Evolutionary conservation across 192 early-diverging fungal genomes (phyloP).

Genomic region (Coemansia sp.): DNA sequence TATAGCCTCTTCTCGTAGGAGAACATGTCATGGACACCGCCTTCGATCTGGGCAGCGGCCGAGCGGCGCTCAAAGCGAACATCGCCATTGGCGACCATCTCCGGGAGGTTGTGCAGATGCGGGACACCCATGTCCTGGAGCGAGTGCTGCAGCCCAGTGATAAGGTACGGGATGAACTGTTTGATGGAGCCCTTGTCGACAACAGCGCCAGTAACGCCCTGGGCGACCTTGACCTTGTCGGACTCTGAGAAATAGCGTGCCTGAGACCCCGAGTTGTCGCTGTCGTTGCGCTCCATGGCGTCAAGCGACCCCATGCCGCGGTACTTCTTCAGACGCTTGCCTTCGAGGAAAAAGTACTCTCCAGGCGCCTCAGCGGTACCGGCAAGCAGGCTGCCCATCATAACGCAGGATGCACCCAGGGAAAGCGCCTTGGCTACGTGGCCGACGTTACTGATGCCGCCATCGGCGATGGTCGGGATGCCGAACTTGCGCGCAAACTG

Average conservation of each 20-base stretch:
- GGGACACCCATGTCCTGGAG: constrained; percentile 94
- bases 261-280: constrained; percentile 72
- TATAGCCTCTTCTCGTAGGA: constrained; percentile 80
- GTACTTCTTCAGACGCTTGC: constrained; percentile 96
- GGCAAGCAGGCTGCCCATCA: constrained; percentile 98
- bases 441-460: constrained; percentile 95
- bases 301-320: constrained; percentile 99
- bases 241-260: constrained; percentile 95
- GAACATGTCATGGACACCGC: constrained; percentile 90
- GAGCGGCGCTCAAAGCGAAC: constrained; percentile 95
- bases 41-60: constrained; percentile 92
- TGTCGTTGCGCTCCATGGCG: constrained; percentile 77
- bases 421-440: constrained; percentile 96
- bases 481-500: constrained; percentile 92
- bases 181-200: constrained; percentile 95
- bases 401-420: constrained; percentile 93
- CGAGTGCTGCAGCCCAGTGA: constrained; percentile 93
- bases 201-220: constrained; percentile 97
- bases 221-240: constrained; percentile 98
- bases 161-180: constrained; percentile 90
- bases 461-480: constrained; percentile 95
- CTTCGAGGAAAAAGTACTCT: constrained; percentile 98
- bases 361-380: constrained; percentile 95
- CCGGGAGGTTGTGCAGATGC: constrained; percentile 66
- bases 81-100: constrained; percentile 63